Percentiles rank a stretch among this genome's conserved stretches.
Conservation (phyloP, 345 rosid genomes). For the Sonneratia alba region DNA sequence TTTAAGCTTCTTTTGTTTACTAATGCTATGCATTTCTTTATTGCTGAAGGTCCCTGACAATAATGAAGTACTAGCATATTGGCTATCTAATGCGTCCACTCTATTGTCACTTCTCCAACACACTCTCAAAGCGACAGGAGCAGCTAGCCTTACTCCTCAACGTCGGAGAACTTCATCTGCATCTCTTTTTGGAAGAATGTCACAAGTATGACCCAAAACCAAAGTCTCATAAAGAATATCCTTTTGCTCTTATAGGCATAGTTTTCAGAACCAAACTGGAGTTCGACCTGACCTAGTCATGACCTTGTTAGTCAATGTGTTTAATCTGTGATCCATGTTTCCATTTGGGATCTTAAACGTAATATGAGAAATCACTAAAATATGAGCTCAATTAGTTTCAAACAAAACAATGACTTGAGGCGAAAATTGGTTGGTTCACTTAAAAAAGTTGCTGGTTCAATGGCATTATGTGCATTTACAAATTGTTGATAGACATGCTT, state of each 20-base stretch:
- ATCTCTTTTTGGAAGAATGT: slow-evolving; percentile 96
- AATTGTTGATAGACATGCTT: not conserved
- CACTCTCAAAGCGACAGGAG: slow-evolving; percentile 93
- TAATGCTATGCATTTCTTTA: slow-evolving; percentile 20
- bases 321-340: not conserved
- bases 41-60: slow-evolving; percentile 66
- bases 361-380: not conserved
- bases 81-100: slow-evolving; percentile 94
- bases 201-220: slow-evolving; percentile 46
- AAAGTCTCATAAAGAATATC: not conserved
- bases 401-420: not conserved
- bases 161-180: slow-evolving; percentile 83
- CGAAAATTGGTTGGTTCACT: not conserved
- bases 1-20: not conserved
- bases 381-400: not conserved
- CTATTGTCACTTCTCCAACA: slow-evolving; percentile 81
- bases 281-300: not conserved
- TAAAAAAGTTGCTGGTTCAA: not conserved
- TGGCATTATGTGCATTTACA: not conserved
- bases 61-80: slow-evolving; percentile 75
- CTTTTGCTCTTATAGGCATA: not conserved
- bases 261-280: not conserved
- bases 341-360: not conserved
- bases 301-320: not conserved
- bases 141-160: slow-evolving; percentile 96